A percentile compares a stretch with the other conserved stretches of the same genome.
phyloP scores from a whole-genome alignment of 129 eudicot genomes.

The Helichrysum umbraculigerum region DNA sequence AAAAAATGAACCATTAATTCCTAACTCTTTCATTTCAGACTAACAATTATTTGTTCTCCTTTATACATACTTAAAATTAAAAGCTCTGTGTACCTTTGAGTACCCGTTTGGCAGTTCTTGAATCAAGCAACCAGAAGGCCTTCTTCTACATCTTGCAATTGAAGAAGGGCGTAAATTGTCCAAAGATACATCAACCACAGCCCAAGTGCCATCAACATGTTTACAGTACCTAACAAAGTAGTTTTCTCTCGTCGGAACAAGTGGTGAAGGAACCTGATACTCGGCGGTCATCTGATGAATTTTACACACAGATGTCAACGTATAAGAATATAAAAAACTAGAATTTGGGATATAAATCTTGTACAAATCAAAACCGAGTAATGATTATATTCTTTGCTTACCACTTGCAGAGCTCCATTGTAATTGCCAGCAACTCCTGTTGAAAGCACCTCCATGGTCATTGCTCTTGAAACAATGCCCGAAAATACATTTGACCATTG shows the following conservation, averaged over 20 bases:
- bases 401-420: slow-evolving; percentile 99
- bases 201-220: slow-evolving; percentile 85
- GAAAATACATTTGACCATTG: slow-evolving; percentile 92
- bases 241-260: slow-evolving; percentile 90
- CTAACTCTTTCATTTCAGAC: not conserved
- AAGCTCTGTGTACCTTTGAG: slow-evolving; percentile 62
- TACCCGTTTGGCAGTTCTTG: slow-evolving; percentile 92
- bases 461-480: slow-evolving; percentile 89
- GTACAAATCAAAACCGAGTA: not conserved
- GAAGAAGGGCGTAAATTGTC: slow-evolving; percentile 72
- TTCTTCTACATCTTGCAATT: slow-evolving; percentile 65
- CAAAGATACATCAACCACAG: slow-evolving; percentile 95
- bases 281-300: slow-evolving; percentile 89
- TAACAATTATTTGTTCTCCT: not conserved
- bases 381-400: slow-evolving; percentile 24
- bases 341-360: not conserved
- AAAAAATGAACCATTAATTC: not conserved
- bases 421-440: slow-evolving; percentile 98
- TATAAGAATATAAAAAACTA: not conserved
- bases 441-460: slow-evolving; percentile 90
- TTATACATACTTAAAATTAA: not conserved
- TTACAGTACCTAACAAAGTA: slow-evolving; percentile 94
- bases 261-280: slow-evolving; percentile 91
- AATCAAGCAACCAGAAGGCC: slow-evolving; percentile 97
- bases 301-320: not conserved